Percentiles rank a stretch among this genome's conserved stretches.
These are phyloP conservation scores for Botryobasidium botryosum DNA, from an alignment of 768 basidiomycete species.

Conservation along the genomic window DNA sequence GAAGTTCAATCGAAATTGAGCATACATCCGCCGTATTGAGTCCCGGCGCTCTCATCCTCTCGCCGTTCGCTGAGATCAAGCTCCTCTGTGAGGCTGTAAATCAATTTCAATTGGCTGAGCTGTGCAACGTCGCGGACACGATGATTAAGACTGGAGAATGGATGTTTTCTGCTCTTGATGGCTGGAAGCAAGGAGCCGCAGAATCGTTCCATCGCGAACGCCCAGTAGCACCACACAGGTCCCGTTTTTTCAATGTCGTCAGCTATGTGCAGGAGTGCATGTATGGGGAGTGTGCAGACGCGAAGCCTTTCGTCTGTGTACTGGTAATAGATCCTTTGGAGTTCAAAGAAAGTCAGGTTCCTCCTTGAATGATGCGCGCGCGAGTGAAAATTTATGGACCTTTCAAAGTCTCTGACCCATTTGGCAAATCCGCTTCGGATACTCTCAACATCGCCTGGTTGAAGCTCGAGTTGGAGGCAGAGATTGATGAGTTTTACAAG, in stretches of 20 bases:
- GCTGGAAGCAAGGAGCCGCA: slow-evolving; percentile 19
- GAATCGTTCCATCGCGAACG: slow-evolving; percentile 23
- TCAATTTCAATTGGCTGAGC: no score
- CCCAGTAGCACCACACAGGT: slow-evolving; percentile 22
- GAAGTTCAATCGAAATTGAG: no score
- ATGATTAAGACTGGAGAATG: no score
- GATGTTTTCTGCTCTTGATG: no score
- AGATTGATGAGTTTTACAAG: background rate
- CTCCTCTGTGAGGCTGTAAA: no score
- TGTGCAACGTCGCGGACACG: no score
- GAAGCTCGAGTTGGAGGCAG: background rate
- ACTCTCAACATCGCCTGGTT: background rate
- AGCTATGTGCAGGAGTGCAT: slow-evolving; percentile 22
- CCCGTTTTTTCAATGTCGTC: slow-evolving; percentile 21
- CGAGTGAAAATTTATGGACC: no score
- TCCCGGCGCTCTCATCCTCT: no score
- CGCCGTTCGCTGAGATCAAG: no score
- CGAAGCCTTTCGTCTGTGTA: slow-evolving; percentile 16
- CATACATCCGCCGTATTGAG: no score
- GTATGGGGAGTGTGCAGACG: slow-evolving; percentile 20
- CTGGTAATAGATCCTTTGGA: slow-evolving; percentile 24
- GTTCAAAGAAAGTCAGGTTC: no score
- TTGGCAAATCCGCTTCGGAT: background rate
- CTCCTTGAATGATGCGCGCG: no score
- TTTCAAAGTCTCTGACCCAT: slow-evolving; percentile 3